Evolutionary conservation across 768 basidiomycete species (phyloP), one percentile per base, ranked within the genome.

Genomic region (Rhodotorula toruloides): DNA sequence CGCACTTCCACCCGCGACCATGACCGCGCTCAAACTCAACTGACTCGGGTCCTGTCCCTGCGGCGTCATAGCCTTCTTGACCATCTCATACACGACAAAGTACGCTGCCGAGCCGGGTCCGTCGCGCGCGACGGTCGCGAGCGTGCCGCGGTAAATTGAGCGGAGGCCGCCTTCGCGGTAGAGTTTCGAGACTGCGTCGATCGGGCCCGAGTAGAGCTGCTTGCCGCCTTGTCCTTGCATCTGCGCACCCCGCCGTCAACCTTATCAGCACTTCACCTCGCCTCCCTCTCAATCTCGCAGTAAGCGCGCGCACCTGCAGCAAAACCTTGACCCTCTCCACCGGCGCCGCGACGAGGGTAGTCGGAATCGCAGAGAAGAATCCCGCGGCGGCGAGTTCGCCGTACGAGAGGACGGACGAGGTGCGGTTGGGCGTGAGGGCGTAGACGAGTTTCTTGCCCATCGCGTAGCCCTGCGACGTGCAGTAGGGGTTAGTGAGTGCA

Each of bases 251-350:
- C n/a, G n/a, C n/a, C n/a, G n/a, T n/a, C n/a, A n/a, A n/a, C n/a
- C n/a, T n/a, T n/a, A n/a, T n/a, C n/a, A n/a, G n/a, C n/a, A n/a
- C n/a, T n/a, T n/a, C n/a, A n/a, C n/a, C n/a, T n/a, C n/a, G n/a
- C n/a, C n/a, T n/a, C n/a, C n/a, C n/a, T n/a, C n/a, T n/a, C n/a
- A n/a, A n/a, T n/a, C n/a, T n/a, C n/a, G n/a, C n/a, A n/a, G n/a
- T n/a, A 11, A 39, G 37, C 13, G 6, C 11, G 74, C 81, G 59
- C 73, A 87, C 89, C 81, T 99, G 94, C 32, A 99, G 80, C 36
- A 99, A 79, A 22, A 99, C 96, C 77, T 99, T 99, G 59, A 96
- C 91, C 56, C 96, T 84, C 77, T 99, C 96, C 1, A 96, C 91
- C 0, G 96, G 96, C 14, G 89, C 93, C n/a, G 91, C 91, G 39